Base-by-base conservation (phyloP, 2,329 filamentous ascomycete genomes). In the Raffaelea ambrosiae region DNA sequence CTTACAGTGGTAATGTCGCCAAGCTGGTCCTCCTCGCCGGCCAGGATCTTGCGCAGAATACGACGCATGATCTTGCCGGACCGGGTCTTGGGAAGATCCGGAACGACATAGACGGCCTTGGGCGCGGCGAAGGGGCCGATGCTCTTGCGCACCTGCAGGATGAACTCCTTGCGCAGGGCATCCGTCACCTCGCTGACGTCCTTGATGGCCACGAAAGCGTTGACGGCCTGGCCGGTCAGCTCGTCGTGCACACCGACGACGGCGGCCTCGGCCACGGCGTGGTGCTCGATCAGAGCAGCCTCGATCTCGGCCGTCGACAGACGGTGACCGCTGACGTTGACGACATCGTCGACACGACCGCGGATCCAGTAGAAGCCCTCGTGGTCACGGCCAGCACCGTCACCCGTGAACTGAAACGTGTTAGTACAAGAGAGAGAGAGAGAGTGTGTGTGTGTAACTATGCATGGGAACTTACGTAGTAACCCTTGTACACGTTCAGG, bases 321-420 rank as follows among this genome's bases (percentile, higher is more conserved):
- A 65, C 93, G 85, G 69, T 98, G 93, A 23, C 93, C 93, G 58
- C 86, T 93, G 53, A 98, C 93, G 68, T 98, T 98, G 66, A 98
- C 91, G 40, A 98, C 93, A 61, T 98, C 93, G 63, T 98, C 93
- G 46, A 98, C 93, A 67, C 93, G 89, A 55, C 93, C 93, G 53
- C 93, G 88, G 65, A 98, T 98, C 93, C 93, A 98, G 81, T 97
- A 98, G 76, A 96, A 98, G 49, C 93, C 93, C 61, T 98, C 93
- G 68, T 95, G 86, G 65, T 98, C 93, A 63, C 93, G 87, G 51
- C 87, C 93, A 48, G 93, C 93, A 63, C 93, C 93, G 63, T 98
- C 93, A 50, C 88, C 88, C 16, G 88, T 93, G 71, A 93, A 94
- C 83, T 88, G 56, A 11, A 39, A 48, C 4, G 16, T 40, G 18